Percentiles rank a stretch among this genome's conserved stretches.
phyloP scores from a whole-genome alignment of 768 basidiomycete species.

The Trametes cubensis region DNA sequence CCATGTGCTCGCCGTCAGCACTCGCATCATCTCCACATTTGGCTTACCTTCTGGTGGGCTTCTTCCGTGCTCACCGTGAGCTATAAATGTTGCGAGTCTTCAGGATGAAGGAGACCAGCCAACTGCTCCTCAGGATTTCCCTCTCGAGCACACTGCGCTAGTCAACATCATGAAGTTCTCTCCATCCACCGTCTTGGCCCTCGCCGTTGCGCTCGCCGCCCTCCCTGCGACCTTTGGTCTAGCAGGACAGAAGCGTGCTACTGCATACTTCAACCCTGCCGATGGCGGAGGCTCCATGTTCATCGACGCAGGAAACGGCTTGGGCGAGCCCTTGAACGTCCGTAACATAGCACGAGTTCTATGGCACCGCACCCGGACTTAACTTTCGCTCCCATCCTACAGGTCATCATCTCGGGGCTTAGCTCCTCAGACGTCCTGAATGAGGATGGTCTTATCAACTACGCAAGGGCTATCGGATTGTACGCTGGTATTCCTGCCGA shows the following conservation, averaged over 20 bases:
- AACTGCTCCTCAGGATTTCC: background rate
- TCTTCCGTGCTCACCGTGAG: background rate
- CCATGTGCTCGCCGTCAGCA: slow-evolving; percentile 15
- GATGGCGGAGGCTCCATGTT: slow-evolving; percentile 48
- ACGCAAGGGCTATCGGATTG: slow-evolving; percentile 65
- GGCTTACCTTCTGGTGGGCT: background rate
- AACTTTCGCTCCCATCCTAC: background rate
- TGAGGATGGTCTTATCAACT: slow-evolving; percentile 58
- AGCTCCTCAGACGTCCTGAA: slow-evolving; percentile 63
- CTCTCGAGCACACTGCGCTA: background rate
- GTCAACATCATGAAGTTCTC: slow-evolving; percentile 20
- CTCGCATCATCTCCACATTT: slow-evolving; percentile 10
- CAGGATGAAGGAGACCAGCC: background rate
- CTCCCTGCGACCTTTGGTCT: slow-evolving; percentile 5
- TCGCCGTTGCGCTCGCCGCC: slow-evolving; percentile 17
- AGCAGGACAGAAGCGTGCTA: slow-evolving; percentile 4
- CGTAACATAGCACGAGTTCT: background rate
- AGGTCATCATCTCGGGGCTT: slow-evolving; percentile 67
- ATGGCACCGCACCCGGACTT: background rate
- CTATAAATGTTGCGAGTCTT: background rate
- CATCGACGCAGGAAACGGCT: slow-evolving; percentile 39
- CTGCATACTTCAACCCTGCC: slow-evolving; percentile 41
- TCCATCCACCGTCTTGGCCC: slow-evolving; percentile 11
- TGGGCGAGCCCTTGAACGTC: slow-evolving; percentile 52
- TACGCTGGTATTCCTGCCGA: slow-evolving; percentile 34